phyloP scores from a whole-genome alignment of 495 filamentous ascomycete species.

The Lentithecium fluviatile region DNA sequence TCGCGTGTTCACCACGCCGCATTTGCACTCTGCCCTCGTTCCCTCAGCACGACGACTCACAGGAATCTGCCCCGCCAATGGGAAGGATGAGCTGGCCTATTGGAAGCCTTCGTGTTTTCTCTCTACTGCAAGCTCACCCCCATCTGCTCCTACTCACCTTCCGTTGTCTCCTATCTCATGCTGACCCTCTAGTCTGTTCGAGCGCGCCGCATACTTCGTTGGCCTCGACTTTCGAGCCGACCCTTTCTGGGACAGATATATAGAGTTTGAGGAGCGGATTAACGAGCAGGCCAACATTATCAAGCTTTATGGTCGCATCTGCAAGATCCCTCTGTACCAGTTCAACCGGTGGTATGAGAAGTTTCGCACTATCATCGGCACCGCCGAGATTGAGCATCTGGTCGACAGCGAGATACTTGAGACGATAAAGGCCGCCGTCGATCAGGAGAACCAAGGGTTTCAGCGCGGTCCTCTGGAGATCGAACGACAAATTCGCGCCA shows the following conservation, averaged over 20 bases:
- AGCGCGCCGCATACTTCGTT: slow-evolving; percentile 79
- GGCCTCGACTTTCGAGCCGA: slow-evolving; percentile 93
- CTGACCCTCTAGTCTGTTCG: slow-evolving; percentile 69
- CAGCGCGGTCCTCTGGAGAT: slow-evolving; percentile 56
- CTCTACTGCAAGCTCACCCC: not conserved
- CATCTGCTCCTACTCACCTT: not conserved
- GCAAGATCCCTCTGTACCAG: slow-evolving; percentile 94
- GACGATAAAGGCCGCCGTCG: slow-evolving; percentile 62
- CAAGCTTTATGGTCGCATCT: slow-evolving; percentile 76
- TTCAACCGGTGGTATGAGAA: slow-evolving; percentile 94
- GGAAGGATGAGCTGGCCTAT: not conserved
- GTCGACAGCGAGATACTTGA: slow-evolving; percentile 65
- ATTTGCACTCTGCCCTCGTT: not conserved
- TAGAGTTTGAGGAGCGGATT: slow-evolving; percentile 90
- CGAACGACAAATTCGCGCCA: slow-evolving; percentile 76
- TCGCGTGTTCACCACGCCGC: not conserved
- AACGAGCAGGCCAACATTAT: slow-evolving; percentile 87
- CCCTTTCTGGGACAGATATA: slow-evolving; percentile 98
- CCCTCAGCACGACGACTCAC: not conserved
- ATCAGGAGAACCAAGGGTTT: not conserved
- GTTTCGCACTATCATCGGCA: slow-evolving; percentile 75
- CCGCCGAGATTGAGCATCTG: slow-evolving; percentile 70
- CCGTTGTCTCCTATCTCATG: slow-evolving; percentile 3
- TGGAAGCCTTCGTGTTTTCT: not conserved
- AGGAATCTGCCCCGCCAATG: not conserved